Percentiles rank a stretch among this genome's conserved stretches.
These are phyloP conservation scores for Pseudozyma hubeiensis DNA, from an alignment of 1,284 basidiomycete genomes.

Conservation along the genomic window DNA sequence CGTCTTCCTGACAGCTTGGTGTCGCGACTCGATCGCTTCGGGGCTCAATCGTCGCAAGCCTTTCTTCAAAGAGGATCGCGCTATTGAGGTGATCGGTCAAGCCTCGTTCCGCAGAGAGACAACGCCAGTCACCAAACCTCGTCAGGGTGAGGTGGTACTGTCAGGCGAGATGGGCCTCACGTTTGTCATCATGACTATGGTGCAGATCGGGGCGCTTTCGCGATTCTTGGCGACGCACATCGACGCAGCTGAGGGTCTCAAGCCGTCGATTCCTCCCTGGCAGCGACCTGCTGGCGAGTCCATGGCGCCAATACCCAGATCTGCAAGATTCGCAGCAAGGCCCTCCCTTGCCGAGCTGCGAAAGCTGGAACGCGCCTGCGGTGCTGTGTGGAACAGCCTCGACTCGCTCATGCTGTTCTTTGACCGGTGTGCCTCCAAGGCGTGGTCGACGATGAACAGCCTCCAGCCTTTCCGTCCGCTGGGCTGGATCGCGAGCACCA, in stretches of 20 bases:
- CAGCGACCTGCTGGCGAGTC: constrained; percentile 32
- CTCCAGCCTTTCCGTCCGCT: constrained; percentile 57
- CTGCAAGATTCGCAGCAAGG: constrained; percentile 30
- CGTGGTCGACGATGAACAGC: constrained; percentile 55
- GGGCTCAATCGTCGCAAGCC: constrained; percentile 46
- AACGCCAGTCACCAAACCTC: constrained; percentile 7
- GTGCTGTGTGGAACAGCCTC: constrained; percentile 58
- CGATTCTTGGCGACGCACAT: constrained; percentile 57
- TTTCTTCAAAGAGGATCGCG: constrained; percentile 50
- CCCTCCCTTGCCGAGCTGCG: constrained; percentile 53
- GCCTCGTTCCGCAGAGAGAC: constrained; percentile 36
- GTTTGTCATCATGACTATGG: constrained; percentile 60
- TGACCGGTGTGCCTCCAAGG: constrained; percentile 54
- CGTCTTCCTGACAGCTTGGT: constrained; percentile 55
- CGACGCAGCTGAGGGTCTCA: constrained; percentile 33
- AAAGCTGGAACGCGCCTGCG: constrained; percentile 56
- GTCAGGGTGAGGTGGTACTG: constrained; percentile 42
- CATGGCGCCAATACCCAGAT: constrained; percentile 25
- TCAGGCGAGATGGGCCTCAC: constrained; percentile 63
- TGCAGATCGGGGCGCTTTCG: constrained; percentile 61
- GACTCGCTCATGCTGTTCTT: constrained; percentile 63
- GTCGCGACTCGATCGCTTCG: constrained; percentile 49
- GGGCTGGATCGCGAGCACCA: constrained; percentile 56
- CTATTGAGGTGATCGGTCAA: constrained; percentile 50
- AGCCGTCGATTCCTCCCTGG: constrained; percentile 40